Evolutionary conservation across 352 stramenopile species (phyloP).

Genomic region (Globisporangium apiculatum): DNA sequence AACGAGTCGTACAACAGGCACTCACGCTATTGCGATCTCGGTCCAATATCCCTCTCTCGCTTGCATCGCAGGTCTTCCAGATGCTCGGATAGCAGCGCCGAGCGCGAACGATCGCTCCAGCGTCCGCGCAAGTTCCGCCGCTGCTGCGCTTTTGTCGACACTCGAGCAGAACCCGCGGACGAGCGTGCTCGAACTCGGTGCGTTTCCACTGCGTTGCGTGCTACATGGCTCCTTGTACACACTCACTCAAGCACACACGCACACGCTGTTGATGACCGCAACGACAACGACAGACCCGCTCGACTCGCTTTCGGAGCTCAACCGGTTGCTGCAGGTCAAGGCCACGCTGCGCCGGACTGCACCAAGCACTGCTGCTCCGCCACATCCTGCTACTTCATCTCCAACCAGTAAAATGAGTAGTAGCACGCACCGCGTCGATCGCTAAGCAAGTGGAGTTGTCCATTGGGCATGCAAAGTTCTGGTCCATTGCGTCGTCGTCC

Average conservation of each 20-base stretch:
- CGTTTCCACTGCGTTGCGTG: background rate
- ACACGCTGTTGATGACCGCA: background rate
- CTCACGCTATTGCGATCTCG: too few relatives aligned
- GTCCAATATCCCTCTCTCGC: too few relatives aligned
- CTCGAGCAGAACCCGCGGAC: constrained; percentile 4
- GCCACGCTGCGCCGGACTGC: constrained; percentile 27
- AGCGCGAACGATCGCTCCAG: background rate
- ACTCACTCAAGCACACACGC: background rate
- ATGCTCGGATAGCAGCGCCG: too few relatives aligned
- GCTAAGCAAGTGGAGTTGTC: background rate
- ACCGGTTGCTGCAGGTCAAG: constrained; percentile 48
- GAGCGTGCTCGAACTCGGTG: constrained; percentile 21
- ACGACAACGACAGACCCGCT: constrained; percentile 25
- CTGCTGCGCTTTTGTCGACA: constrained; percentile 5
- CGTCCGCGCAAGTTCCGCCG: background rate
- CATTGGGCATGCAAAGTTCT: too few relatives aligned
- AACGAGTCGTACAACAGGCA: too few relatives aligned
- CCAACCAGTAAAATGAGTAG: too few relatives aligned
- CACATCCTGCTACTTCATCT: background rate
- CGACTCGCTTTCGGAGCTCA: constrained; percentile 48
- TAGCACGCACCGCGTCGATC: background rate
- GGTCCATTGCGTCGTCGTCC: too few relatives aligned
- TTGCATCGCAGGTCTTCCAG: background rate
- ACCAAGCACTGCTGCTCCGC: background rate
- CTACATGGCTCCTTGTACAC: background rate